A percentile compares a stretch with the other conserved stretches of the same genome.
phyloP scores from a whole-genome alignment of 768 basidiomycete genomes.

The Phylloporus sp. region DNA sequence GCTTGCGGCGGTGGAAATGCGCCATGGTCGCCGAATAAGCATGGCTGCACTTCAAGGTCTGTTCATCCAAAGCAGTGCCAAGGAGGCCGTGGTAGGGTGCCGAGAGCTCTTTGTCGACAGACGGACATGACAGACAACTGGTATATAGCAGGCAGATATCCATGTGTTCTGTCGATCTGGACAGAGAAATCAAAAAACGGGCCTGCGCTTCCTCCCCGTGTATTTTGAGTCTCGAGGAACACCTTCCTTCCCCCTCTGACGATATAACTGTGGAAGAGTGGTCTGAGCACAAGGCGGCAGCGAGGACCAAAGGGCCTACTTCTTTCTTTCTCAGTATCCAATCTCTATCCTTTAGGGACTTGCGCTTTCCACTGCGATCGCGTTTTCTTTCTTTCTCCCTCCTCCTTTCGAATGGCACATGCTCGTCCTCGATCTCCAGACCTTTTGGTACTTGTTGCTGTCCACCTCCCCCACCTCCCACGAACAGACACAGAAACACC shows the following conservation, averaged over 20 bases:
- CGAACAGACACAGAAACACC: conserved; percentile 89
- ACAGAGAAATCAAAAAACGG: conserved; percentile 54
- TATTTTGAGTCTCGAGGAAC: conserved; percentile 86
- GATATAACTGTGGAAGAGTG: conserved; percentile 54
- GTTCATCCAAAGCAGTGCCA: conserved; percentile 74
- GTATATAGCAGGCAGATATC: conserved; percentile 8
- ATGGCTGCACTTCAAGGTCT: conserved; percentile 97
- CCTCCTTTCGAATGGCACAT: conserved; percentile 71
- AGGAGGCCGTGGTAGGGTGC: conserved; percentile 49
- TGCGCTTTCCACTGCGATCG: conserved; percentile 63
- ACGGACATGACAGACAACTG: conserved; percentile 23
- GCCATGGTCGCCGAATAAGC: conserved; percentile 59
- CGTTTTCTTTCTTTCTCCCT: conserved; percentile 60
- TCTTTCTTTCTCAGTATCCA: conserved; percentile 99
- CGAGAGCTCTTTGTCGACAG: conserved; percentile 36
- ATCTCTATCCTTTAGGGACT: conserved; percentile 68
- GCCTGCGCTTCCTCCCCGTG: conserved; percentile 84
- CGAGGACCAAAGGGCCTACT: conserved; percentile 37
- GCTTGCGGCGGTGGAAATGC: conserved; percentile 50
- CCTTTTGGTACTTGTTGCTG: conserved; percentile 68
- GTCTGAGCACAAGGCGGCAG: conserved; percentile 1
- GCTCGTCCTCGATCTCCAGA: conserved; percentile 63
- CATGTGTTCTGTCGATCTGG: background rate
- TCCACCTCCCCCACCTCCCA: conserved; percentile 64
- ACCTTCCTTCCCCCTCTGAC: conserved; percentile 76